phyloP scores from a whole-genome alignment of 139 green algal genomes.

The Volvox africanus region DNA sequence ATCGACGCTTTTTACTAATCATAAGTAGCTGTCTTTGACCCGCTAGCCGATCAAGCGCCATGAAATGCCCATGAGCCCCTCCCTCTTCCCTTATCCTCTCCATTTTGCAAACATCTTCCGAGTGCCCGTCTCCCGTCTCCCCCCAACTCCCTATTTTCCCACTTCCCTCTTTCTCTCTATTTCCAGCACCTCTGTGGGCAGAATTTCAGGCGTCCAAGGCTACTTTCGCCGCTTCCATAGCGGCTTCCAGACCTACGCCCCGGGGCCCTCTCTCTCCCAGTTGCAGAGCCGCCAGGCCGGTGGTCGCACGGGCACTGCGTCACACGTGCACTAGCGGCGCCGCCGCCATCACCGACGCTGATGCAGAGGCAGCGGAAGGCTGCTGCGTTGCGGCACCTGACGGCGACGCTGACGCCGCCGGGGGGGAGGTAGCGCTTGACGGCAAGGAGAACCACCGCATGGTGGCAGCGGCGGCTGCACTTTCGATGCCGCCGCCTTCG shows the following conservation, averaged over 20 bases:
- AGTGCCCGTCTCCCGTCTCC: no score
- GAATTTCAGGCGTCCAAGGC: slow-evolving; percentile 20
- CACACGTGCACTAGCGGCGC: background rate
- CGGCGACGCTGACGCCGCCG: background rate
- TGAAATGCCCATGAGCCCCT: no score
- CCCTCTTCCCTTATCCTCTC: no score
- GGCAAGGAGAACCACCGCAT: background rate
- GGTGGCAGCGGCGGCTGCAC: background rate
- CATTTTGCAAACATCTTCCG: no score
- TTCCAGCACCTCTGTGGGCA: background rate
- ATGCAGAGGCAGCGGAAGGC: background rate
- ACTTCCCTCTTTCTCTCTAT: no score
- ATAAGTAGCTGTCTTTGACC: background rate
- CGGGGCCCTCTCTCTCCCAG: slow-evolving; percentile 12
- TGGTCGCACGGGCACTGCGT: slow-evolving; percentile 14
- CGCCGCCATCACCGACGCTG: background rate
- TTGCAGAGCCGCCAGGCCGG: background rate
- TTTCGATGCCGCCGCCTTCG: background rate
- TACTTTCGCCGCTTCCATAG: background rate
- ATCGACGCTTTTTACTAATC: background rate
- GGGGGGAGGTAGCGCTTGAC: background rate
- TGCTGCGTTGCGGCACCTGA: background rate
- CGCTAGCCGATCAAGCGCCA: no score
- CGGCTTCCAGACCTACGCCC: background rate
- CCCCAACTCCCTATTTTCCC: no score